Evolutionary conservation across 257 asterid species (phyloP).

Genomic region (Scutellaria baicalensis): DNA sequence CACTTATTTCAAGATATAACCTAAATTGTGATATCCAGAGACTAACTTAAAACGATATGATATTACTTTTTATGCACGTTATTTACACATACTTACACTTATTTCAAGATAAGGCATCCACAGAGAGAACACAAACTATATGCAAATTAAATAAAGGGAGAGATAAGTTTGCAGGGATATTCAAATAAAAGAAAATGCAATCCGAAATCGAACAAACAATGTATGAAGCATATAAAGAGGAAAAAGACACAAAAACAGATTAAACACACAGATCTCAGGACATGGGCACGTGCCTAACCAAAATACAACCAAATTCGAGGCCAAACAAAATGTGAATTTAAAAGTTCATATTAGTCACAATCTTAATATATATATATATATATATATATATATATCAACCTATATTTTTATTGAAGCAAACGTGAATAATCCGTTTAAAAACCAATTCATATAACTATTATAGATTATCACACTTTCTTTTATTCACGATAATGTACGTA

Average conservation of each 20-base stretch:
- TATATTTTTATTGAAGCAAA: conserved; percentile 5
- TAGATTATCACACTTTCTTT: too few relatives aligned
- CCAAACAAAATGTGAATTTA: neutral
- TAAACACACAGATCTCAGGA: conserved; percentile 40
- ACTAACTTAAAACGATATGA: too few relatives aligned
- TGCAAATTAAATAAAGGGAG: neutral
- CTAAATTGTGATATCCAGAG: too few relatives aligned
- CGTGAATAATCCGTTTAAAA: neutral
- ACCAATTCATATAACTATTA: neutral
- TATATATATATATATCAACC: too few relatives aligned
- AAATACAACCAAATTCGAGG: conserved; percentile 8
- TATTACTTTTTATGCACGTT: too few relatives aligned
- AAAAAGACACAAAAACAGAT: conserved; percentile 20
- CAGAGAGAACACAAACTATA: neutral
- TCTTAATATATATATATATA: too few relatives aligned
- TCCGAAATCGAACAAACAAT: conserved; percentile 19
- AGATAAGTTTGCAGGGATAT: neutral
- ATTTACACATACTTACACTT: too few relatives aligned
- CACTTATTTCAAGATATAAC: too few relatives aligned
- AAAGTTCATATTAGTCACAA: neutral
- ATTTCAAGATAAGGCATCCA: too few relatives aligned
- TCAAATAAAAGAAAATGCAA: neutral
- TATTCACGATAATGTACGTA: too few relatives aligned
- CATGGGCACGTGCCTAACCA: conserved; percentile 44
- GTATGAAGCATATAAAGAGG: conserved; percentile 15